These are phyloP conservation scores for Candida nemodendra DNA, from an alignment of 805 yeast genomes.

Conservation along the genomic window DNA sequence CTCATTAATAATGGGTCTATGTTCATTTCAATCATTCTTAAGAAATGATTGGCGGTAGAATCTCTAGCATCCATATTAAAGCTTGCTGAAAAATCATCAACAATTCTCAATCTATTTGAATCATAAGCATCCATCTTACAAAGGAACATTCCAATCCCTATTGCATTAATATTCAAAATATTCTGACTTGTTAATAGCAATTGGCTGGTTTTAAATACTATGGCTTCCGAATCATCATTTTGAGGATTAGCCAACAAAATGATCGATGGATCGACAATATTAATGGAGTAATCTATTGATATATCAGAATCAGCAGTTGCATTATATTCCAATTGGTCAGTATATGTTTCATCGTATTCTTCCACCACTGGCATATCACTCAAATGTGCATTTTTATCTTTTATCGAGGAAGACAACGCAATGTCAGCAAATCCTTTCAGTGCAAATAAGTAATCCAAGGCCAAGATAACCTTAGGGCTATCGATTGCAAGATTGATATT, in stretches of 20 bases:
- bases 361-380: background rate
- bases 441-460: slow-evolving; percentile 82
- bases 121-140: slow-evolving; percentile 69
- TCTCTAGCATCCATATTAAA: slow-evolving; percentile 70
- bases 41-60: slow-evolving; percentile 52
- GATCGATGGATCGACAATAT: slow-evolving; percentile 73
- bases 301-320: slow-evolving; percentile 10
- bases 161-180: slow-evolving; percentile 62
- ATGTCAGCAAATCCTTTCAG: slow-evolving; percentile 61
- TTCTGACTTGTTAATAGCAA: slow-evolving; percentile 67
- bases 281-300: slow-evolving; percentile 54
- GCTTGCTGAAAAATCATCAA: slow-evolving; percentile 86
- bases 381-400: background rate
- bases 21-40: slow-evolving; percentile 66
- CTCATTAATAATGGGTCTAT: slow-evolving; percentile 81
- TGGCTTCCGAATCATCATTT: slow-evolving; percentile 69
- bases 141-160: slow-evolving; percentile 83
- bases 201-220: slow-evolving; percentile 86
- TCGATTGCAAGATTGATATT: slow-evolving; percentile 65
- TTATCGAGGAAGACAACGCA: slow-evolving; percentile 36
- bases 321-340: slow-evolving; percentile 6
- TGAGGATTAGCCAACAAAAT: slow-evolving; percentile 80
- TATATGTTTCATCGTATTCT: slow-evolving; percentile 12
- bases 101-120: slow-evolving; percentile 62
- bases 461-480: slow-evolving; percentile 76